Conservation (phyloP, 768 basidiomycete species). For the Austroboletus festivus region DNA sequence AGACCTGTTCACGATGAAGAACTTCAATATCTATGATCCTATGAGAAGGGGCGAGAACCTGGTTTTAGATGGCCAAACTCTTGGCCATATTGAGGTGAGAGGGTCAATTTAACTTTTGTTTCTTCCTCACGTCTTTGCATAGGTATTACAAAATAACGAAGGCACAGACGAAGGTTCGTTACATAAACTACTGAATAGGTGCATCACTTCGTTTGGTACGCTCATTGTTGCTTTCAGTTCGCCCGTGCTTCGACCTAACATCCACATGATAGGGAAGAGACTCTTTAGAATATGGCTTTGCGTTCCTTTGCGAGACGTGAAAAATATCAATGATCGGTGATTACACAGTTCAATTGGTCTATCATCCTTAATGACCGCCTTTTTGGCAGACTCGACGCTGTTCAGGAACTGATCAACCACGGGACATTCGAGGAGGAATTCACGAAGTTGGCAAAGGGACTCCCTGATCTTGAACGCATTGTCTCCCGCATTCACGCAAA, state of each 20-base stretch:
- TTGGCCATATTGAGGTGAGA: conserved; percentile 88
- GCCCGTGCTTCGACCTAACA: conserved; percentile 6
- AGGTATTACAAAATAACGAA: conserved; percentile 90
- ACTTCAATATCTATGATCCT: conserved; percentile 97
- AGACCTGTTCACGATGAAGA: conserved; percentile 91
- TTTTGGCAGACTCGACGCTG: conserved; percentile 79
- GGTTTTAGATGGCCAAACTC: conserved; percentile 89
- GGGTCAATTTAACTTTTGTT: not conserved
- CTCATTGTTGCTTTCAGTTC: conserved; percentile 9
- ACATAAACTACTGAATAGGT: conserved; percentile 75
- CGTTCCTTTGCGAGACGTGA: conserved; percentile 77
- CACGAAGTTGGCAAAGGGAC: conserved; percentile 66
- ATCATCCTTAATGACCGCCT: conserved; percentile 15
- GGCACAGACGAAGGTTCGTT: conserved; percentile 91
- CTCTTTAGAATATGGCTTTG: conserved; percentile 97
- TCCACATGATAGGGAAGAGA: conserved; percentile 67
- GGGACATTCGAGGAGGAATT: conserved; percentile 77
- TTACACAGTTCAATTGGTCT: conserved; percentile 16
- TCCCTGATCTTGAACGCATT: conserved; percentile 92
- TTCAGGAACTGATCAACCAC: conserved; percentile 84
- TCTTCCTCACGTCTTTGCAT: conserved; percentile 6
- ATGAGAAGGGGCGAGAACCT: conserved; percentile 86
- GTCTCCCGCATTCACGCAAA: conserved; percentile 95
- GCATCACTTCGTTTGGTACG: conserved; percentile 87
- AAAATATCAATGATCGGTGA: conserved; percentile 87